Evolutionary conservation across 1,284 basidiomycete genomes (phyloP), one percentile per base, ranked within the genome.

Genomic region (Mycosarcoma mackinlayi): DNA sequence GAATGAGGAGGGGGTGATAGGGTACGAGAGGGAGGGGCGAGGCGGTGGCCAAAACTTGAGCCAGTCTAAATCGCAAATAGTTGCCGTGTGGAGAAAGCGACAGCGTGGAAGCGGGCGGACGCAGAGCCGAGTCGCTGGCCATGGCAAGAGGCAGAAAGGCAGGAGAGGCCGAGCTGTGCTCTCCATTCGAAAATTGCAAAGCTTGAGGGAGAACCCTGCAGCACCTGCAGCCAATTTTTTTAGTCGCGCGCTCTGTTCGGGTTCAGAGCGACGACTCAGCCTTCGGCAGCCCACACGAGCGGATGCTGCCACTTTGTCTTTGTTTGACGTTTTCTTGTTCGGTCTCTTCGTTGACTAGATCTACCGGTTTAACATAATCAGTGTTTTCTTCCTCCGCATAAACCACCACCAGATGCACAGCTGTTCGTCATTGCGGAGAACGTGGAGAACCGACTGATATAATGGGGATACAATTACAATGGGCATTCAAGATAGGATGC

Each of bases 11-110:
- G 13, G 27, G 45, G 30, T 21, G 23, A n/a, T n/a, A n/a, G n/a
- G 35, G n/a, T 27, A 35, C 30, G 27, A 23, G 23, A 33, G 25
- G 27, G 30, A 39, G 21, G 54, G 3, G 3, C 21, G 34, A 18
- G n/a, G 4, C 13, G 31, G 45, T 34, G 28, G 45, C 33, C 25
- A 37, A 39, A 19, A 14, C 21, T 31, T 16, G 33, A 3, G 16
- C 24, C 11, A 18, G 16, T 6, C n/a, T 1, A 27, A 47, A 27
- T n/a, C n/a, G n/a, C n/a, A n/a, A n/a, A n/a, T n/a, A 38, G 18
- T 23, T 37, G 30, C 52, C 3, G 48, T 62, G 60, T 62, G 60
- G 60, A 62, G 60, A 62, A 61, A 42, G 28, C 44, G 44, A 56
- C 47, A 62, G 47, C 47, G 59, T 59, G 56, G 48, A 59, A 51